Percentiles rank a stretch among this genome's conserved stretches.
Evolutionary conservation across 129 eudicot species (phyloP).

Genomic region (Arctium lappa): DNA sequence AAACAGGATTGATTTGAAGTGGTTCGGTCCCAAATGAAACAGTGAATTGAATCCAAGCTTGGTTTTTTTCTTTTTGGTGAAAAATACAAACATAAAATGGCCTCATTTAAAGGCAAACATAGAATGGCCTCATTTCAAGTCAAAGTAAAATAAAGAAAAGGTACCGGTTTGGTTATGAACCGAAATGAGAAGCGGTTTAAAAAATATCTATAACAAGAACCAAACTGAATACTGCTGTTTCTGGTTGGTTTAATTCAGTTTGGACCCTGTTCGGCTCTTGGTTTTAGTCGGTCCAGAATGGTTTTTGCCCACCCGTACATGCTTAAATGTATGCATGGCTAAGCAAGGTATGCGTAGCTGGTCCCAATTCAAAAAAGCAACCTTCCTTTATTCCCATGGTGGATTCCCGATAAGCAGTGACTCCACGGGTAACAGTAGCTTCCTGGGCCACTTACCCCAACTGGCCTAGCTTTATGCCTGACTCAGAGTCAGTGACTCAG

Average conservation of each 20-base stretch:
- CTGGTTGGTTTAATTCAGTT: background rate
- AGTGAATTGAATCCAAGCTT: background rate
- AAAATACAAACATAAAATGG: background rate
- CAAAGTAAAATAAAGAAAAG: background rate
- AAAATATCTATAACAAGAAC: background rate
- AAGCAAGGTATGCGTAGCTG: no score
- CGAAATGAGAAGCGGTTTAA: no score
- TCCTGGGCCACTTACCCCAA: no score
- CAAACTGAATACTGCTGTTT: background rate
- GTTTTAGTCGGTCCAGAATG: background rate
- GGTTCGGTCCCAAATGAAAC: background rate
- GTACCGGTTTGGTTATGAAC: background rate
- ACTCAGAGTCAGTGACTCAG: no score
- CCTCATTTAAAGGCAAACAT: background rate
- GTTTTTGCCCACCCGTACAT: background rate
- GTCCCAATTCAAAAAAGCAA: no score
- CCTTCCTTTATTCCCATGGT: no score
- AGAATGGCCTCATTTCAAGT: background rate
- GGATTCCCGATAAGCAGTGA: no score
- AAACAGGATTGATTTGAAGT: background rate
- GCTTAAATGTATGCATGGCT: background rate
- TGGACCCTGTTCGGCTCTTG: background rate
- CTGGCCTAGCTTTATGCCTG: no score
- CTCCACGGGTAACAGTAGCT: no score
- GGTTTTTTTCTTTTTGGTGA: background rate